Evolutionary conservation across 2,329 filamentous ascomycete species (phyloP), one percentile per base, ranked within the genome.

Genomic region (Neonectria neomacrospora): DNA sequence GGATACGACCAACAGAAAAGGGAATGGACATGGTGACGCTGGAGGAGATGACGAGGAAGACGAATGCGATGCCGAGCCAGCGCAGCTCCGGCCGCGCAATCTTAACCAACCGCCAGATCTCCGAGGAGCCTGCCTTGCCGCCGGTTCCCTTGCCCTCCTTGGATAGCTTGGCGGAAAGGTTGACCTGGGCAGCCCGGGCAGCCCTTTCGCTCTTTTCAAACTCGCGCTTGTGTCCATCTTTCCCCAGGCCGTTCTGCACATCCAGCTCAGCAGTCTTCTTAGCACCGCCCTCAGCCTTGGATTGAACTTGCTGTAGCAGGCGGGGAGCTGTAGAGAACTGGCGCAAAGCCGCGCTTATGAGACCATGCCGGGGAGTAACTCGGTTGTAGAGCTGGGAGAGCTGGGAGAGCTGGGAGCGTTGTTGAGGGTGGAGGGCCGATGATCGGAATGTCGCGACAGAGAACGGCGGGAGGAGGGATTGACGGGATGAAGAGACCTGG

Each of bases 11-110:
- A 68, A 99, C 97, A 0, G 94, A 97, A 76, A 97, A 97, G 1
- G 96, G 96, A 63, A 99, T 92, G 2, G 93, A 94, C 91, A 99
- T 97, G 61, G 94, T 97, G 70, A 99, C 94, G 54, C 89, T 87
- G 4, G 95, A 98, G 16, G 95, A 97, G 66, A 97, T 85, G 62
- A 99, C 84, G 54, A 99, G 84, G 75, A 97, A 91, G 58, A 91
- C 77, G 76, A 98, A 95, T 3, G 96, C 96, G 67, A 91, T 79
- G 7, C 83, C 85, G 16, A 99, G 88, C 78, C 92, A 91, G 75
- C 85, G 90, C 30, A 91, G 81, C 80, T 99, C 96, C 3, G 95
- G 95, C 58, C 88, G 86, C 12, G 96, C 96, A 75, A 99, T 96
- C 79, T 90, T 93, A 77, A 99, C 85, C 72, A 99, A 82, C 54